A percentile compares a stretch with the other conserved stretches of the same genome.
phyloP scores from a whole-genome alignment of 169 alveolate species.

The Plasmodium inui region DNA sequence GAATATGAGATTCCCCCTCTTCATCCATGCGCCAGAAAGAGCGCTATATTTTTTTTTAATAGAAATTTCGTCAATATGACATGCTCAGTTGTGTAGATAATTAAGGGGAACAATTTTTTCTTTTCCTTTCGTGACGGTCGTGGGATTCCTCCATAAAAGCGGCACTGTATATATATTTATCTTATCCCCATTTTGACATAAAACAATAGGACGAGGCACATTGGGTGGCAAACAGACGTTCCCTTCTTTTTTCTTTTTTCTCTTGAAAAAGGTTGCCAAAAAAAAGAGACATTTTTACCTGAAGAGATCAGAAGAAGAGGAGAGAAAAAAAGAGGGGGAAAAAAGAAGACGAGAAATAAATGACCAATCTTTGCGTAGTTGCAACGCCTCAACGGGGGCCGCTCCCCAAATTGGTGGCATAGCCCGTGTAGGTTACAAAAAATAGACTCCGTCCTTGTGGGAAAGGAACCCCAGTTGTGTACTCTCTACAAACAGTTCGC shows the following conservation, averaged over 20 bases:
- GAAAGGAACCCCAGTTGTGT: neutral
- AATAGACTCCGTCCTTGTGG: too few relatives aligned
- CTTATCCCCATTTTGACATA: neutral
- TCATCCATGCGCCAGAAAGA: neutral
- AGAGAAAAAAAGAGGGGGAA: neutral
- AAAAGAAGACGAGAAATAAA: neutral
- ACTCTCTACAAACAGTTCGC: neutral
- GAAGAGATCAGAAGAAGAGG: constrained; percentile 8
- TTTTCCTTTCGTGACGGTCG: neutral
- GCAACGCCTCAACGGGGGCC: too few relatives aligned
- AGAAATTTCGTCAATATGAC: neutral
- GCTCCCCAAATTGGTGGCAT: too few relatives aligned
- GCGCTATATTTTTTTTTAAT: neutral
- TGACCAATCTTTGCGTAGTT: too few relatives aligned
- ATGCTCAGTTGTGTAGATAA: neutral
- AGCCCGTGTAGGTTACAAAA: too few relatives aligned
- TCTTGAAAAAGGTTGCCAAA: neutral
- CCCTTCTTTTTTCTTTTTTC: neutral
- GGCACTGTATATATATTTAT: neutral
- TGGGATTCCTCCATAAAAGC: neutral
- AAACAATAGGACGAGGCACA: neutral
- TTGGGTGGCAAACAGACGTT: neutral
- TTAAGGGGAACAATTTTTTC: neutral
- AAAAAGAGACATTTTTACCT: constrained; percentile 1
- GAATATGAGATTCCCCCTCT: neutral